Evolutionary conservation across 768 basidiomycete genomes (phyloP).

Genomic region (Roridomyces roridus): DNA sequence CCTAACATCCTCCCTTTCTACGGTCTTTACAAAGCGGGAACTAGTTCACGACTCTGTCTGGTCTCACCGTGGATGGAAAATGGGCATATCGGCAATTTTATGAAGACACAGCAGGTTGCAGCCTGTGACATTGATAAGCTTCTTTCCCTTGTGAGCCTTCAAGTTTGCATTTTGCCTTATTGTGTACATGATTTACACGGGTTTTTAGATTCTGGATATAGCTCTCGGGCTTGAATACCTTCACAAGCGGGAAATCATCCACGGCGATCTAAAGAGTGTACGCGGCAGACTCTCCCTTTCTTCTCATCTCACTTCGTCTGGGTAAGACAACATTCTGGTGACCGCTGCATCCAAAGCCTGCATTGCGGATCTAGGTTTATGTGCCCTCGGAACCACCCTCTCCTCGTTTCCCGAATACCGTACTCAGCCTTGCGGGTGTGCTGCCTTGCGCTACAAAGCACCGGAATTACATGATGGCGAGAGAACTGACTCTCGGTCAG

Average conservation of each 20-base stretch:
- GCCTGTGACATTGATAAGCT: not conserved
- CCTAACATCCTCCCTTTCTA: slow-evolving; percentile 31
- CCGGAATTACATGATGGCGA: no score
- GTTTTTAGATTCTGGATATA: slow-evolving; percentile 11
- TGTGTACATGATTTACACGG: not conserved
- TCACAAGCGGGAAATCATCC: slow-evolving; percentile 18
- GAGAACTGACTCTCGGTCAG: no score
- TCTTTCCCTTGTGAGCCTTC: slow-evolving; percentile 10
- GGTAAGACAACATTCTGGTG: no score
- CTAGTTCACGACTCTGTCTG: slow-evolving; percentile 31
- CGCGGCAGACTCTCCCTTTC: no score
- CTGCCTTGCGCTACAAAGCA: no score
- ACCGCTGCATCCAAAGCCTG: no score
- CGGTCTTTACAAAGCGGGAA: slow-evolving; percentile 22
- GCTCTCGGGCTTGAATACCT: slow-evolving; percentile 16
- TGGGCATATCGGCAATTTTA: slow-evolving; percentile 25
- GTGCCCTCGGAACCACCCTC: no score
- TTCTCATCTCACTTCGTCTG: no score
- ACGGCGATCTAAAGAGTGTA: slow-evolving; percentile 28
- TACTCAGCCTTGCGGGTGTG: no score
- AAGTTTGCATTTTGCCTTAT: not conserved
- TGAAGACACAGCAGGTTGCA: not conserved
- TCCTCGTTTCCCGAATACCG: no score
- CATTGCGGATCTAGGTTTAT: no score
- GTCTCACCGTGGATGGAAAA: slow-evolving; percentile 38